A percentile compares a stretch with the other conserved stretches of the same genome.
Evolutionary conservation across 768 basidiomycete genomes (phyloP).

Genomic region (Agrocybe pediades): DNA sequence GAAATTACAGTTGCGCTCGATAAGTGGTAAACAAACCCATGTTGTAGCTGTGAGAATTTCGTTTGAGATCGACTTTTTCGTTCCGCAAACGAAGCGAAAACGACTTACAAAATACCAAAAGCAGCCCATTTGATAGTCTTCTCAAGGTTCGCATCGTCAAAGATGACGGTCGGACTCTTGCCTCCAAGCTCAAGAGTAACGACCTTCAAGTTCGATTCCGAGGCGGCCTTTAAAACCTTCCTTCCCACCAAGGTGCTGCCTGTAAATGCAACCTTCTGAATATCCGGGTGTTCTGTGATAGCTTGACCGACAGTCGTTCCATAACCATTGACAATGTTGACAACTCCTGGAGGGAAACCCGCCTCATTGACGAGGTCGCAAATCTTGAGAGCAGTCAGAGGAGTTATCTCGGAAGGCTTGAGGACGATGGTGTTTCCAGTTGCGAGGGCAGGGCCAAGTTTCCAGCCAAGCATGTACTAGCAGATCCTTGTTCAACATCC

Average conservation of each 20-base stretch:
- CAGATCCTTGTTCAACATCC: neutral
- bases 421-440: constrained; percentile 73
- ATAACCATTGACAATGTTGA: constrained; percentile 72
- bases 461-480: constrained; percentile 60
- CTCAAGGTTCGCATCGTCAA: constrained; percentile 64
- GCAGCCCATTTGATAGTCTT: constrained; percentile 69
- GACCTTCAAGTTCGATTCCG: constrained; percentile 73
- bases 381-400: constrained; percentile 60
- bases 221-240: constrained; percentile 69
- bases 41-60: constrained; percentile 31
- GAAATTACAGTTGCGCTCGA: neutral
- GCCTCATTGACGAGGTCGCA: constrained; percentile 61
- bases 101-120: constrained; percentile 59
- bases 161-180: constrained; percentile 64
- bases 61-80: neutral
- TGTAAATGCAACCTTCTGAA: constrained; percentile 79
- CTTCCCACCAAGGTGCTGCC: constrained; percentile 75
- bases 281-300: constrained; percentile 61
- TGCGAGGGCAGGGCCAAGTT: constrained; percentile 75
- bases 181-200: constrained; percentile 77
- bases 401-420: constrained; percentile 80
- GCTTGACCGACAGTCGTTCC: constrained; percentile 68
- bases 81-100: neutral
- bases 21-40: constrained; percentile 29
- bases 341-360: constrained; percentile 74